A percentile compares a stretch with the other conserved stretches of the same genome.
These are phyloP conservation scores for Salvia hispanica DNA, from an alignment of 257 asterid genomes.

Conservation along the genomic window DNA sequence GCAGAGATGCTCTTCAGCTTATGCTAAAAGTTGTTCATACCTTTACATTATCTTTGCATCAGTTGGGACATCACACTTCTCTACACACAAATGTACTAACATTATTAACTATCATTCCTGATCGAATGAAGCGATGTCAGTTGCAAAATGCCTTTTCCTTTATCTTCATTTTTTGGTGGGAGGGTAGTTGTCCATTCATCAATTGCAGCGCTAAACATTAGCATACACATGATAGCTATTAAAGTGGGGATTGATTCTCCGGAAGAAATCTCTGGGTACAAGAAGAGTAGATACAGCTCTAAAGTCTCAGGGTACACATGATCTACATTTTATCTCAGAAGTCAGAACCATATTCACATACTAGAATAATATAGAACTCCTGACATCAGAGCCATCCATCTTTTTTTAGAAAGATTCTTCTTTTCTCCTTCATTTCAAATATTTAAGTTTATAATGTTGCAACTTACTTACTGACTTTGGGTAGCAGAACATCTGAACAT, in stretches of 20 bases:
- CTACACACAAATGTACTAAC: background rate
- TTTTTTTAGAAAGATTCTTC: background rate
- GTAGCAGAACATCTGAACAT: background rate
- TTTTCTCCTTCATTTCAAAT: background rate
- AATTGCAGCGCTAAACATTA: background rate
- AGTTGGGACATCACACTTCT: background rate
- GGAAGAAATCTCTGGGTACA: background rate
- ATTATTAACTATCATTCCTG: background rate
- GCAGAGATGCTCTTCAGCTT: slow-evolving; percentile 10
- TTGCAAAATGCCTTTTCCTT: background rate
- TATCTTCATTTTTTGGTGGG: background rate
- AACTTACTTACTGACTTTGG: background rate
- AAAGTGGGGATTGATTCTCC: background rate
- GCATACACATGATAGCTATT: background rate
- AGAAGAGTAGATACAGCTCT: background rate
- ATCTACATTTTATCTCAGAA: background rate
- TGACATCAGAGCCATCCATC: slow-evolving; percentile 8
- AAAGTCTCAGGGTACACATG: background rate
- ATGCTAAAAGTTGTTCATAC: slow-evolving; percentile 6
- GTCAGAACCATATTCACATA: background rate
- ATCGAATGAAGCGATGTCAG: background rate
- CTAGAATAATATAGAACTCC: background rate
- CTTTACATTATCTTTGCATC: background rate
- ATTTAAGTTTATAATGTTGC: background rate
- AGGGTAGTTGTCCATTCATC: background rate